phyloP scores from a whole-genome alignment of 768 basidiomycete species.

The Leccinum incarnatum region DNA sequence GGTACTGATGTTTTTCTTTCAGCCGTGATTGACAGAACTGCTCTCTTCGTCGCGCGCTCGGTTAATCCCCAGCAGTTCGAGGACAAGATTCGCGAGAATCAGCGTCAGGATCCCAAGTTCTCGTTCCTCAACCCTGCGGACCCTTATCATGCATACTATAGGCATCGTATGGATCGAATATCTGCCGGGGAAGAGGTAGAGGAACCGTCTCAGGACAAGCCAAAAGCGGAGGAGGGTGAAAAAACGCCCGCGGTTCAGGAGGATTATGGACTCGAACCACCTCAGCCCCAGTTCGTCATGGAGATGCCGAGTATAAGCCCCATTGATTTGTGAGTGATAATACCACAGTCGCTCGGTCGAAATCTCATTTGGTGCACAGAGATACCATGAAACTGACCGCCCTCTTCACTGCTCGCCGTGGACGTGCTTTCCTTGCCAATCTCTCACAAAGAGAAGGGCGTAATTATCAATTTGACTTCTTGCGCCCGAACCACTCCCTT shows the following conservation, averaged over 20 bases:
- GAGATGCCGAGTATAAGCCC: constrained; percentile 85
- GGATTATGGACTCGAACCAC: constrained; percentile 75
- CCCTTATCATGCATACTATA: constrained; percentile 98
- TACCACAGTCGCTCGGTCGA: neutral
- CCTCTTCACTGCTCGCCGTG: constrained; percentile 90
- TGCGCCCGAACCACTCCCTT: constrained; percentile 92
- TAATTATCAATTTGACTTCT: constrained; percentile 97
- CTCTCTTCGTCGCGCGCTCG: constrained; percentile 87
- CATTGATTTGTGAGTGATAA: constrained; percentile 78
- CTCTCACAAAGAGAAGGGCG: constrained; percentile 87
- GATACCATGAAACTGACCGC: constrained; percentile 97
- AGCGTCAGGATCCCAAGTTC: constrained; percentile 96
- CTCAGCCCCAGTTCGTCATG: constrained; percentile 76
- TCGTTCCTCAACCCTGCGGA: constrained; percentile 96
- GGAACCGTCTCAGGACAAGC: constrained; percentile 48
- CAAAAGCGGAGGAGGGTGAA: constrained; percentile 35
- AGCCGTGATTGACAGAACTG: constrained; percentile 97
- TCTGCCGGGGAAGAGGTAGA: constrained; percentile 72
- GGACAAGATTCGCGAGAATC: constrained; percentile 95
- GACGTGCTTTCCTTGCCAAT: constrained; percentile 78
- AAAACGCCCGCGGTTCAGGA: constrained; percentile 37
- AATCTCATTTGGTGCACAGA: constrained; percentile 38
- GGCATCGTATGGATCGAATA: constrained; percentile 84
- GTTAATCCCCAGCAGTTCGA: constrained; percentile 91
- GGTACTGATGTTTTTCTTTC: constrained; percentile 9